A percentile compares a stretch with the other conserved stretches of the same genome.
These are phyloP conservation scores for Myxozyma vanderwaltii DNA, from an alignment of 805 yeast species.

Conservation along the genomic window DNA sequence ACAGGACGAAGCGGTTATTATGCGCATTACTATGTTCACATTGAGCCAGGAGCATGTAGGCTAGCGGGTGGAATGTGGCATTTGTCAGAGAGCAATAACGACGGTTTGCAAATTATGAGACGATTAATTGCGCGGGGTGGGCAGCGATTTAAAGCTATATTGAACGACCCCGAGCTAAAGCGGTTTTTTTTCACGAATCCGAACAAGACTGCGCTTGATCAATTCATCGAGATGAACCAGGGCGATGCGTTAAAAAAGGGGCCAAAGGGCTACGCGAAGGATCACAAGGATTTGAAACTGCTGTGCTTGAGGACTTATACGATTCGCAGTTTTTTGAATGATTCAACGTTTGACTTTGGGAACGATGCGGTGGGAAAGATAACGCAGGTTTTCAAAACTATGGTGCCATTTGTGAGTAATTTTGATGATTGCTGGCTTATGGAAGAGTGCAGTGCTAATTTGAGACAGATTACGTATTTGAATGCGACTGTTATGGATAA, in stretches of 20 bases:
- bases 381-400: constrained; percentile 14
- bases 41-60: constrained; percentile 30
- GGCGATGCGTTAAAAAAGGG: constrained; percentile 31
- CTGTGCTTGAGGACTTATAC: constrained; percentile 32
- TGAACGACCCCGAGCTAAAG: constrained; percentile 16
- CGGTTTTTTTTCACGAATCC: constrained; percentile 12
- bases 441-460: too few relatives aligned
- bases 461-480: constrained; percentile 21
- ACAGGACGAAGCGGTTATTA: constrained; percentile 34
- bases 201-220: constrained; percentile 15
- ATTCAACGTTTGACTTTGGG: constrained; percentile 20
- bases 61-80: constrained; percentile 34
- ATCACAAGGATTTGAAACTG: constrained; percentile 30
- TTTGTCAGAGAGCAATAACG: constrained; percentile 17
- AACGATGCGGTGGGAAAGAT: constrained; percentile 20
- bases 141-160: constrained; percentile 17
- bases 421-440: too few relatives aligned
- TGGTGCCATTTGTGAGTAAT: constrained; percentile 28
- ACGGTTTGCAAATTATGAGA: constrained; percentile 27
- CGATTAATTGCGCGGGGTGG: constrained; percentile 29
- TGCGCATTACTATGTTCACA: constrained; percentile 34
- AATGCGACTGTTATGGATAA: constrained; percentile 16
- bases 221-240: constrained; percentile 33
- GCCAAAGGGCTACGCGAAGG: constrained; percentile 34
- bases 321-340: constrained; percentile 11